These are phyloP conservation scores for Pisolithus albus DNA, from an alignment of 768 basidiomycete species.

Conservation along the genomic window DNA sequence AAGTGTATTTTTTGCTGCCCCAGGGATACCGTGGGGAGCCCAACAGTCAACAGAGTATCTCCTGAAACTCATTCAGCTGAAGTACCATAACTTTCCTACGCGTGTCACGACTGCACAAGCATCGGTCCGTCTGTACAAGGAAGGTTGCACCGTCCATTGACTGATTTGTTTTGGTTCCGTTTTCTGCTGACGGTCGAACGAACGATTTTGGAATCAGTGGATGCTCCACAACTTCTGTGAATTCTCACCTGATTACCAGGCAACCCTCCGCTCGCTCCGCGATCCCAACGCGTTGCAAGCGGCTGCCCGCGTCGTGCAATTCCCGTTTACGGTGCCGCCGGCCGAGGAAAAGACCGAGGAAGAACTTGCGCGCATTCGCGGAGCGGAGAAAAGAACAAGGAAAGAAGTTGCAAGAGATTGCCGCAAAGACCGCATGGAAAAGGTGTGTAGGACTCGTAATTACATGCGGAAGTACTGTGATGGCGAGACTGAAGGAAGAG, in stretches of 20 bases:
- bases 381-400: slow-evolving; percentile 86
- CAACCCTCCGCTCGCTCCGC: slow-evolving; percentile 57
- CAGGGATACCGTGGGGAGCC: slow-evolving; percentile 94
- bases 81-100: slow-evolving; percentile 89
- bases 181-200: not conserved
- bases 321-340: slow-evolving; percentile 63
- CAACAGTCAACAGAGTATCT: slow-evolving; percentile 88
- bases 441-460: slow-evolving; percentile 39
- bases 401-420: slow-evolving; percentile 82
- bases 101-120: slow-evolving; percentile 74
- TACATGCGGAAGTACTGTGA: not conserved
- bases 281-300: slow-evolving; percentile 59
- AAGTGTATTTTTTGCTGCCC: not conserved
- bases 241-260: slow-evolving; percentile 71
- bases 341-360: slow-evolving; percentile 87
- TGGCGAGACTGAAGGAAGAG: not conserved
- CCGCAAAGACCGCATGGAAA: slow-evolving; percentile 79
- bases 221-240: slow-evolving; percentile 85
- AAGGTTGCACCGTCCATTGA: not conserved
- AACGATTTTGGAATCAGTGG: slow-evolving; percentile 47
- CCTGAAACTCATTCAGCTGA: slow-evolving; percentile 88
- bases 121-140: slow-evolving; percentile 43
- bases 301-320: slow-evolving; percentile 74
- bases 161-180: not conserved
- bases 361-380: slow-evolving; percentile 66